These are phyloP conservation scores for Yamadazyma sp. DNA, from an alignment of 805 yeast genomes.

Conservation along the genomic window DNA sequence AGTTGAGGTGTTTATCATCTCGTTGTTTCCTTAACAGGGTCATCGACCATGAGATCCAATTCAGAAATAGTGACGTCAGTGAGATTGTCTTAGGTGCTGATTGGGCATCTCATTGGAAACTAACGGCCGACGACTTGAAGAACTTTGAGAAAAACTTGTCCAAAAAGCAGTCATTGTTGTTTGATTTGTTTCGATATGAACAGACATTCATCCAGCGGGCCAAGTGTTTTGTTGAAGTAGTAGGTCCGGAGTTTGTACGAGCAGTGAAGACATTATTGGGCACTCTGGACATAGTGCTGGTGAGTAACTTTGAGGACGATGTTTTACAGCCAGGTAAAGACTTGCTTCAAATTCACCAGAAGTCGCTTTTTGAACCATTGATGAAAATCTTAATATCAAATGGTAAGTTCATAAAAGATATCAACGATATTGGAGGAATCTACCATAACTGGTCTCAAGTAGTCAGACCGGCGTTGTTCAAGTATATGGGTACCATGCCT, in stretches of 20 bases:
- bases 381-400: constrained; percentile 55
- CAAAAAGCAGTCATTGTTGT: constrained; percentile 71
- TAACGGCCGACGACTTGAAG: constrained; percentile 53
- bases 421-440: constrained; percentile 53
- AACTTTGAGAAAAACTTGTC: constrained; percentile 52
- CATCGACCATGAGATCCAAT: constrained; percentile 26
- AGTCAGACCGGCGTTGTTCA: constrained; percentile 54
- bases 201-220: constrained; percentile 69
- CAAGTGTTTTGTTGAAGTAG: constrained; percentile 54
- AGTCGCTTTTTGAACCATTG: constrained; percentile 56
- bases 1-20: constrained; percentile 35
- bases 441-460: constrained; percentile 62
- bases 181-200: constrained; percentile 71
- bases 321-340: constrained; percentile 59
- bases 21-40: constrained; percentile 35
- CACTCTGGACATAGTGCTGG: constrained; percentile 10
- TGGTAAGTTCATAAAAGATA: constrained; percentile 63
- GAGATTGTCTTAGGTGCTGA: constrained; percentile 43
- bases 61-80: constrained; percentile 24
- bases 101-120: constrained; percentile 69
- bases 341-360: constrained; percentile 55
- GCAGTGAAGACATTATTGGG: constrained; percentile 25
- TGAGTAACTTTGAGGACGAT: constrained; percentile 46
- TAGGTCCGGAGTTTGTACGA: constrained; percentile 41
- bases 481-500: constrained; percentile 65